Evolutionary conservation across 257 asterid species (phyloP).

Genomic region (Thymus mandschuricus): DNA sequence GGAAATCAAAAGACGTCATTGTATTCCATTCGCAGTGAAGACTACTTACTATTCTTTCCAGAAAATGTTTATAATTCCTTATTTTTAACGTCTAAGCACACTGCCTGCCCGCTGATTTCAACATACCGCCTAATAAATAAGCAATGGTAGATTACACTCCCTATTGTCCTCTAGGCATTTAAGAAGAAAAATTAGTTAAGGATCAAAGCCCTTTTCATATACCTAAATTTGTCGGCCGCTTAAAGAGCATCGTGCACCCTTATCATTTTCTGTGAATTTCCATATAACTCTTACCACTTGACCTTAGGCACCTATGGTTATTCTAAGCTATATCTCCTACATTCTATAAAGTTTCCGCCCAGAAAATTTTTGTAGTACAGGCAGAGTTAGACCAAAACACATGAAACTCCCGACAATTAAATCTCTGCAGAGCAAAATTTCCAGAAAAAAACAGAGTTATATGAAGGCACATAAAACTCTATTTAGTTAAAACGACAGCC

Average conservation of each 20-base stretch:
- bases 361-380: background rate
- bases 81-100: background rate
- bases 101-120: background rate
- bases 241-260: background rate
- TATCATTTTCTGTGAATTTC: background rate
- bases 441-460: background rate
- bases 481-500: conserved; percentile 3
- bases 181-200: background rate
- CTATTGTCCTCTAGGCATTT: background rate
- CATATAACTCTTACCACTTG: no score
- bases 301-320: no score
- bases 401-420: background rate
- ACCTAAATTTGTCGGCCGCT: background rate
- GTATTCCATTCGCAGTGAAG: background rate
- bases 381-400: background rate
- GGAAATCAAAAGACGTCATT: background rate
- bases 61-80: background rate
- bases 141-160: conserved; percentile 3
- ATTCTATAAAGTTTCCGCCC: background rate
- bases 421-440: background rate
- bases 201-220: background rate
- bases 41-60: background rate
- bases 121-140: background rate
- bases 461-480: background rate
- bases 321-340: background rate